phyloP scores from a whole-genome alignment of 139 green algal species.

The Zygnema circumcarinatum region DNA sequence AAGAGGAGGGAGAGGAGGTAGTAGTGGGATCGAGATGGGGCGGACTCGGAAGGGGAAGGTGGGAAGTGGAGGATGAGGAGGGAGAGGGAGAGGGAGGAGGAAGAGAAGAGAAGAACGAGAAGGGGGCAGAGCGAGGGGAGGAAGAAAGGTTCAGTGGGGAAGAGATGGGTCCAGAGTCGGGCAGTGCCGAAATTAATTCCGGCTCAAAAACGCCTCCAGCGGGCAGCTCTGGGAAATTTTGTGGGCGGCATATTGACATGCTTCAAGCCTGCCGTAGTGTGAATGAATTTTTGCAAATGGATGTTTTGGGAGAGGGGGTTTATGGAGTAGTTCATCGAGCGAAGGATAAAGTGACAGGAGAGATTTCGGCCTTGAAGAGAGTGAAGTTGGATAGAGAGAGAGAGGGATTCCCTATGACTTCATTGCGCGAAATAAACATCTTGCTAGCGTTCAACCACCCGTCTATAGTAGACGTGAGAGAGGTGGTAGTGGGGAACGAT shows the following conservation, averaged over 20 bases:
- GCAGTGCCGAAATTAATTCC: not conserved
- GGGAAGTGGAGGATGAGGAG: slow-evolving; percentile 11
- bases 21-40: not conserved
- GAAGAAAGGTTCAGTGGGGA: not conserved
- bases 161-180: not conserved
- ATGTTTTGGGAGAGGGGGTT: slow-evolving; percentile 69
- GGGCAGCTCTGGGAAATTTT: not conserved
- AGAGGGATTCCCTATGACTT: slow-evolving; percentile 96
- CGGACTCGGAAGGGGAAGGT: not conserved
- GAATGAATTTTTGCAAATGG: slow-evolving; percentile 79
- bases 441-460: slow-evolving; percentile 89
- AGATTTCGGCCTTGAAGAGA: slow-evolving; percentile 90
- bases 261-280: slow-evolving; percentile 77
- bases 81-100: not conserved
- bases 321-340: slow-evolving; percentile 90
- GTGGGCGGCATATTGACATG: slow-evolving; percentile 39
- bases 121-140: slow-evolving; percentile 3
- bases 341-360: slow-evolving; percentile 73
- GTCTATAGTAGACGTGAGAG: slow-evolving; percentile 94
- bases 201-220: not conserved
- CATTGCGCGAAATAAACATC: slow-evolving; percentile 95
- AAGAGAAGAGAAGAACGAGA: slow-evolving; percentile 17
- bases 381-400: slow-evolving; percentile 94
- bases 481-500: slow-evolving; percentile 77
- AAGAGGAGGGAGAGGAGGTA: not conserved